These are phyloP conservation scores for Leishmania martiniquensis DNA, from an alignment of 208 protist species.

Conservation along the genomic window DNA sequence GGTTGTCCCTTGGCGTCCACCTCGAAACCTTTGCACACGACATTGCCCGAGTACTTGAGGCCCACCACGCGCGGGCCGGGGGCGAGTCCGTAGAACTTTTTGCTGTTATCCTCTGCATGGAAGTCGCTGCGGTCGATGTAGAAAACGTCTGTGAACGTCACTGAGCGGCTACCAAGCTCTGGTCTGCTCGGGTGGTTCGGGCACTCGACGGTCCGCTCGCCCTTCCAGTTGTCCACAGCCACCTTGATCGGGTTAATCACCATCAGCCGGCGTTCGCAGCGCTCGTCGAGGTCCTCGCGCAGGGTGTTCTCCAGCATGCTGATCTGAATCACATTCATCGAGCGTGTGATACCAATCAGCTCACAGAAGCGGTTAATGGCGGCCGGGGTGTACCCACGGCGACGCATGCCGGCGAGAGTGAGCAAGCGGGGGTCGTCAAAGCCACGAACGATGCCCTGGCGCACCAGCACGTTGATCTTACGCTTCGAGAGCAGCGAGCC, in stretches of 20 bases:
- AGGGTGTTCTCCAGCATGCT: slow-evolving; percentile 95
- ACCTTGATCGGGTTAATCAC: slow-evolving; percentile 98
- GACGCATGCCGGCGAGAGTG: slow-evolving; percentile 97
- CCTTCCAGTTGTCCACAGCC: slow-evolving; percentile 93
- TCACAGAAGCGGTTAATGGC: slow-evolving; percentile 98
- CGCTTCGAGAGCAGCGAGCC: slow-evolving; percentile 98
- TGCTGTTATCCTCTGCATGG: slow-evolving; percentile 76
- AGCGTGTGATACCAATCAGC: slow-evolving; percentile 93
- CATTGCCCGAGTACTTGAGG: slow-evolving; percentile 89
- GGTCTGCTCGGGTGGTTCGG: slow-evolving; percentile 96
- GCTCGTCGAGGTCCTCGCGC: slow-evolving; percentile 95
- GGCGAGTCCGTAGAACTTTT: slow-evolving; percentile 89
- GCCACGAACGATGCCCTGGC: slow-evolving; percentile 93
- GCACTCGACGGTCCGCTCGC: slow-evolving; percentile 82
- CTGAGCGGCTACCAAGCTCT: slow-evolving; percentile 72
- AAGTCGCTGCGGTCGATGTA: slow-evolving; percentile 99
- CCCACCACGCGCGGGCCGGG: slow-evolving; percentile 83
- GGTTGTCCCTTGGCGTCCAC: slow-evolving; percentile 67
- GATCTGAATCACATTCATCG: slow-evolving; percentile 93
- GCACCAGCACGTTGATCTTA: slow-evolving; percentile 97
- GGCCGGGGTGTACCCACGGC: slow-evolving; percentile 96
- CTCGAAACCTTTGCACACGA: slow-evolving; percentile 86
- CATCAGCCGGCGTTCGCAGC: slow-evolving; percentile 79
- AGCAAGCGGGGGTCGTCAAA: slow-evolving; percentile 98
- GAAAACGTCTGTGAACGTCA: slow-evolving; percentile 92